Conservation (phyloP, 495 filamentous ascomycete species). For the Umbilicaria muhlenbergii region DNA sequence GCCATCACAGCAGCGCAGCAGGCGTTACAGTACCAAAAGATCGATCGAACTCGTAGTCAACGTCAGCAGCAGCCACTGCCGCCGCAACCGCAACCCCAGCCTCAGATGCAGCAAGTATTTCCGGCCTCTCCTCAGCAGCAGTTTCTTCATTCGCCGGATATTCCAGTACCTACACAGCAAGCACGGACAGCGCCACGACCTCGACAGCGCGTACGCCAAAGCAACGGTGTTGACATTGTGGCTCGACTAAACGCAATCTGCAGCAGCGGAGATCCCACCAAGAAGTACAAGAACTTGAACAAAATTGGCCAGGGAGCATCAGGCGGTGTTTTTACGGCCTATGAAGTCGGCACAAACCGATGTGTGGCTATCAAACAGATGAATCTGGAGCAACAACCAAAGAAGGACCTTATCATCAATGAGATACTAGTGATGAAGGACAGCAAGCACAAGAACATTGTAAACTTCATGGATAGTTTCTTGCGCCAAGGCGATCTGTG, state of each 20-base stretch:
- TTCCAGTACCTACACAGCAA: slow-evolving; percentile 31
- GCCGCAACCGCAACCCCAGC: slow-evolving; percentile 19
- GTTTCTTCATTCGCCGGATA: slow-evolving; percentile 28
- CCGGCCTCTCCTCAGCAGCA: slow-evolving; percentile 41
- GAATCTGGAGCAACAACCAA: slow-evolving; percentile 95
- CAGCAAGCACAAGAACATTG: slow-evolving; percentile 94
- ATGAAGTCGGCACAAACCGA: slow-evolving; percentile 64
- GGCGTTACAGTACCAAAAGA: slow-evolving; percentile 37
- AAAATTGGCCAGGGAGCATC: slow-evolving; percentile 98
- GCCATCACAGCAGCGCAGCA: slow-evolving; percentile 62
- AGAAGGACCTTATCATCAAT: slow-evolving; percentile 98
- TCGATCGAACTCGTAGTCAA: slow-evolving; percentile 54
- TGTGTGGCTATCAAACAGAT: slow-evolving; percentile 99
- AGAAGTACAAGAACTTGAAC: slow-evolving; percentile 70
- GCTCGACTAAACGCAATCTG: slow-evolving; percentile 75
- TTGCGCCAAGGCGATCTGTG: slow-evolving; percentile 78
- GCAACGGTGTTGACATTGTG: slow-evolving; percentile 65
- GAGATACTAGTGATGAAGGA: slow-evolving; percentile 99
- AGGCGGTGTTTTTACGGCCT: slow-evolving; percentile 87
- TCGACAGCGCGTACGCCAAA: slow-evolving; percentile 62
- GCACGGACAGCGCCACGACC: slow-evolving; percentile 44
- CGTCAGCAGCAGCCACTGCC: slow-evolving; percentile 31
- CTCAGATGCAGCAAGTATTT: slow-evolving; percentile 19
- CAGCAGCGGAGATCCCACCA: slow-evolving; percentile 71
- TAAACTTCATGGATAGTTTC: slow-evolving; percentile 97